Base-by-base conservation (phyloP, 75 land plant species). In the Larix kaempferi region DNA sequence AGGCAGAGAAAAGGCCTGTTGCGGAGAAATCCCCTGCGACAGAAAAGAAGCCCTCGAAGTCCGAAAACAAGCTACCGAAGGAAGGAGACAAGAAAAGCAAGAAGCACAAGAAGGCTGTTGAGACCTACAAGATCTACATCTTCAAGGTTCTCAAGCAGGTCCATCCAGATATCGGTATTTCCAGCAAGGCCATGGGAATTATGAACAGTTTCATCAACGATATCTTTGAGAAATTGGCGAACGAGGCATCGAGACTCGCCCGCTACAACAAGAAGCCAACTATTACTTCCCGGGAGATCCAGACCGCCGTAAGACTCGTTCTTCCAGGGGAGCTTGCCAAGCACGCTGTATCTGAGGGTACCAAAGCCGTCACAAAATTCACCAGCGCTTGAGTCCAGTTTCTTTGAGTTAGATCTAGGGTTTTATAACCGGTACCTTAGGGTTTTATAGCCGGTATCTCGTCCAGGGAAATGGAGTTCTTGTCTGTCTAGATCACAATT, bases 321-420 rank as follows among this genome's bases (percentile, higher is more conserved):
- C 74, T 92, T 76, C 93, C 95, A 1, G 95, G 95, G 2, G 95
- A 92, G 81, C 80, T 92, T 8, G 87, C 89, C 15, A 92, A 83
- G 87, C 95, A 92, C 33, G 93, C 93, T 12, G 59, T 88, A 3
- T 77, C 82, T 6, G 93, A 92, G 74, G 95, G 95, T 41, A 85
- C 78, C 37, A 92, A 90, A 77, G 93, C 91, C 13, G 84, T 92
- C 13, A 73, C 86, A 14, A 86, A 78, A 41, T 71, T 71, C 21
- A 71, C 33, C 33, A 29, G 33, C 33, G 33, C 33, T 29, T 29
- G 33, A 29, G 33, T 29, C 33, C 1, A 29, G 0, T 29, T 29
- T 29, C 33, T 29, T n/a, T n/a, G n/a, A n/a, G n/a, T n/a, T 29
- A 29, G 33, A 29, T 29, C 33, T 29, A 1, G 33, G 33, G 33